Evolutionary conservation across 306 rosid genomes (phyloP).

Genomic region (Vicia villosa): DNA sequence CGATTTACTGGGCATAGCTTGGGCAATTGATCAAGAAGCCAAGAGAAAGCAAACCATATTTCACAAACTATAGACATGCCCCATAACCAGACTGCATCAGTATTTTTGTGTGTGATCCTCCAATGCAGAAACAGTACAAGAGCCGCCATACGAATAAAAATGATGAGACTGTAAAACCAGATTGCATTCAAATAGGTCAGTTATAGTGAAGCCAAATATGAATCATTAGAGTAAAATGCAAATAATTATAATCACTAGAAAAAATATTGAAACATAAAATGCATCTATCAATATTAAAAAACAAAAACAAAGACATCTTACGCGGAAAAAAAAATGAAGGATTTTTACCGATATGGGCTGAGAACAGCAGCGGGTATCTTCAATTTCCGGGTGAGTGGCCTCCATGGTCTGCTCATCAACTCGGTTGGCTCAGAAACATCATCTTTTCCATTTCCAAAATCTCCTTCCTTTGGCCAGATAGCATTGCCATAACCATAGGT

Average conservation of each 20-base stretch:
- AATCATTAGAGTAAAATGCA: not conserved
- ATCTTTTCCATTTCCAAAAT: constrained; percentile 63
- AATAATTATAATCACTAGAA: not conserved
- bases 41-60: constrained; percentile 96
- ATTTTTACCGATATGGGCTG: constrained; percentile 80
- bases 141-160: constrained; percentile 64
- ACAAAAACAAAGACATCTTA: not conserved
- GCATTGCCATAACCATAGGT: constrained; percentile 98
- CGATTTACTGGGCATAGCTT: constrained; percentile 88
- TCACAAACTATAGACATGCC: constrained; percentile 96
- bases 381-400: constrained; percentile 84
- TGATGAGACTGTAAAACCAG: constrained; percentile 68
- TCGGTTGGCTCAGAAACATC: constrained; percentile 64
- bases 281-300: not conserved
- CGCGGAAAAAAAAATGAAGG: not conserved
- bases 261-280: not conserved
- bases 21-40: constrained; percentile 96
- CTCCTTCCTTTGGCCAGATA: constrained; percentile 90
- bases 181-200: constrained; percentile 15
- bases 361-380: constrained; percentile 90
- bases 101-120: constrained; percentile 71
- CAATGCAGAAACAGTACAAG: constrained; percentile 74
- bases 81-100: constrained; percentile 92
- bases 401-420: constrained; percentile 80
- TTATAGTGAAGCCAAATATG: constrained; percentile 6